phyloP scores from a whole-genome alignment of 164 flowering plant species.

The Liquidambar formosana region DNA sequence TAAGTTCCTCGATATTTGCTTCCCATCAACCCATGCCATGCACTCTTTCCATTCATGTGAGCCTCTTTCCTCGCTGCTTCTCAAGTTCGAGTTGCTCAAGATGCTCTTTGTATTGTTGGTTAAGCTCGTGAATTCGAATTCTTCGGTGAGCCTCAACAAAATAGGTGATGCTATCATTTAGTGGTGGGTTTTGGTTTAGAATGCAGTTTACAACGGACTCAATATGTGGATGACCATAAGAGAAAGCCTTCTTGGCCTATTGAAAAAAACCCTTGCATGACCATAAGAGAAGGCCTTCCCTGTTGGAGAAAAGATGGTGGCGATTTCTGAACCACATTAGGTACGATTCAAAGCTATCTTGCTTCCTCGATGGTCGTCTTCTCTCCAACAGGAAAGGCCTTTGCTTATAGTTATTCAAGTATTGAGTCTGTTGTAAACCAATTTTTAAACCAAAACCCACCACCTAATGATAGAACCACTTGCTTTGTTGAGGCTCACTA shows the following conservation, averaged over 20 bases:
- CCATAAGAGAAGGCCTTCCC: neutral
- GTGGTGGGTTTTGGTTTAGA: neutral
- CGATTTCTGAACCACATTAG: neutral
- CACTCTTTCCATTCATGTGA: neutral
- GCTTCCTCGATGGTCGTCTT: neutral
- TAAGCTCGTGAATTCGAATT: constrained; percentile 7
- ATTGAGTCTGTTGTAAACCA: constrained; percentile 6
- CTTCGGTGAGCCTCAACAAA: constrained; percentile 16
- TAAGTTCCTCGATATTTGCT: constrained; percentile 1
- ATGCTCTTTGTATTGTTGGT: neutral
- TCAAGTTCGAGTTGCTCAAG: constrained; percentile 11
- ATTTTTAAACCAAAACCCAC: neutral
- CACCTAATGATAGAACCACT: neutral
- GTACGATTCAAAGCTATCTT: neutral
- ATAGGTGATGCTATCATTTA: neutral
- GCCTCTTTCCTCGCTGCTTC: constrained; percentile 13
- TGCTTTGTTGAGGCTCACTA: constrained; percentile 14
- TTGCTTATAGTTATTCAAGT: constrained; percentile 1
- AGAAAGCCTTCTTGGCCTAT: too few species aligned
- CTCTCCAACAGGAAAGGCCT: neutral
- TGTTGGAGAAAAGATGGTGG: neutral
- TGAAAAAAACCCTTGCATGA: too few species aligned
- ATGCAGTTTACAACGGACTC: constrained; percentile 7
- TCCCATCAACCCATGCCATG: constrained; percentile 17
- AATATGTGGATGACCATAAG: too few species aligned